Base-by-base conservation (phyloP, 2,329 filamentous ascomycete species). In the Metarhizium humberi region DNA sequence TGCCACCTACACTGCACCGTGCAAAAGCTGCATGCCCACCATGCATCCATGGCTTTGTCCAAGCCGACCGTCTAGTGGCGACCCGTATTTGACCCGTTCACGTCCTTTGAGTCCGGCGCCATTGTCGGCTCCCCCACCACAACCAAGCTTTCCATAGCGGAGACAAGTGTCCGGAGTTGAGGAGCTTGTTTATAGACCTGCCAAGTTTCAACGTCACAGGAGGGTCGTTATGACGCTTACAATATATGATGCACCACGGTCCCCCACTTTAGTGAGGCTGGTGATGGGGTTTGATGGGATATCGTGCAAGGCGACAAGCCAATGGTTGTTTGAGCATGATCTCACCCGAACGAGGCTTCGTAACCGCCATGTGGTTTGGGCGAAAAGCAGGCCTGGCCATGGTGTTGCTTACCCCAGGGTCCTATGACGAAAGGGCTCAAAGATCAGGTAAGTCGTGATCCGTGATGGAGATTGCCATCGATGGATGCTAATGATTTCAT, bases 161-260 rank as follows among this genome's bases (percentile, higher is more conserved):
- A 52, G 49, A 20, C 52, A 50, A 52, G 13, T 20, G n/a, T 52
- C 49, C 55, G 50, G 43, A 7, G 16, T 43, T 20, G 29, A 20
- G n/a, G 43, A 42, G 32, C 32, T 40, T 48, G 43, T 36, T 47
- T 43, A 42, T 50, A 16, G 30, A 18, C 40, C 30, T 2, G 20
- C 18, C 18, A 20, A 32, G 38, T 50, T 34, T n/a, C 38, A 49
- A 57, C 56, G 56, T 57, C 56, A 57, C 48, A 32, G 30, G 30
- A 55, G 18, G 51, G 14, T 29, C 13, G 50, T 47, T 54, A 57
- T 57, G 56, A 57, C 56, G 56, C 53, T 8, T 32, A 13, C 55
- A 54, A 16, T 18, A 30, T 45, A 25, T 30, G 20, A 30, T 20
- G 4, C 7, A 48, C 43, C 48, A 48, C 6, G 43, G n/a, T 45